Evolutionary conservation across 257 asterid species (phyloP).

Genomic region (Galeopsis tetrahit): DNA sequence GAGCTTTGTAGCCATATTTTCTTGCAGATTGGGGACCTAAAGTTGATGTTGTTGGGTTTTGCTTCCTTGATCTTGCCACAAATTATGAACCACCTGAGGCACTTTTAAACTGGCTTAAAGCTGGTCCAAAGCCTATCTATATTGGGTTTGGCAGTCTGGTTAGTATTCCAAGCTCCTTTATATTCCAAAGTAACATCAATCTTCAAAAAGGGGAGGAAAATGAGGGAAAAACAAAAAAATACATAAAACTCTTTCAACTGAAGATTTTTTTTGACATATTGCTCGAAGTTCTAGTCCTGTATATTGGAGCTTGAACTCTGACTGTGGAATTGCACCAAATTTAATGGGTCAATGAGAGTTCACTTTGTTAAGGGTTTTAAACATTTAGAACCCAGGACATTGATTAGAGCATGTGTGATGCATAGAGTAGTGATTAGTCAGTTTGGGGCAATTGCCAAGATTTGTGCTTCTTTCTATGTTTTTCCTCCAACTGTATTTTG

Average conservation of each 20-base stretch:
- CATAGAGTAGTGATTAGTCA: not conserved
- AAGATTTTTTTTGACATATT: conserved; percentile 1
- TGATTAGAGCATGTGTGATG: not conserved
- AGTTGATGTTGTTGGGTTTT: conserved; percentile 96
- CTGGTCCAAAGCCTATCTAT: conserved; percentile 85
- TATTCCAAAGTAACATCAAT: conserved; percentile 19
- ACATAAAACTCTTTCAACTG: not conserved
- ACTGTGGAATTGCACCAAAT: conserved; percentile 9
- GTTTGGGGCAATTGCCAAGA: not conserved
- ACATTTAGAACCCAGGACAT: conserved; percentile 1
- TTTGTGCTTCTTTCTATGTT: not conserved
- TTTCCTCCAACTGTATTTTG: not conserved
- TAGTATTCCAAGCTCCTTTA: conserved; percentile 44
- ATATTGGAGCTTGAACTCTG: conserved; percentile 15
- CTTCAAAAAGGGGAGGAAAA: conserved; percentile 18
- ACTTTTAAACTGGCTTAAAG: conserved; percentile 85
- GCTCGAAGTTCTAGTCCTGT: not conserved
- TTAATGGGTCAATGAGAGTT: conserved; percentile 8
- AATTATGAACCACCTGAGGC: conserved; percentile 86
- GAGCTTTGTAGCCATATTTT: conserved; percentile 37
- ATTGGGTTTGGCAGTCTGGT: conserved; percentile 90
- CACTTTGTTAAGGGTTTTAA: conserved; percentile 19
- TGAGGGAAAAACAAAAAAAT: not conserved
- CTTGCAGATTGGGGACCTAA: conserved; percentile 97
- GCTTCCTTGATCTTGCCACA: conserved; percentile 97